phyloP scores from a whole-genome alignment of 2,329 filamentous ascomycete genomes.

The Aureobasidium namibiae region DNA sequence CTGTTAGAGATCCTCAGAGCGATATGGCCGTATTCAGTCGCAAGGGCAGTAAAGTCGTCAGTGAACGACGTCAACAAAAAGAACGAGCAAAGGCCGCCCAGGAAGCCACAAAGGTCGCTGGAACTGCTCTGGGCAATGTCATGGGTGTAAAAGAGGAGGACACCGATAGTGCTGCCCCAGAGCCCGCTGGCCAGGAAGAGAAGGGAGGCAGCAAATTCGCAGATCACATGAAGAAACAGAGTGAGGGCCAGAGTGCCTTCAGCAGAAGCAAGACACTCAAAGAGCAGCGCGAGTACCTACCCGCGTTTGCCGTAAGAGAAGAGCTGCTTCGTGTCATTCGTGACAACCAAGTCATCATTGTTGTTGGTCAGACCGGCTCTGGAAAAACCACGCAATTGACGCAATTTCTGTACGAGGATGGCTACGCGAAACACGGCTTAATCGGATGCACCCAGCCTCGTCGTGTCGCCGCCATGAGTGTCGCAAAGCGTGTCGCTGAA shows the following conservation, averaged over 20 bases:
- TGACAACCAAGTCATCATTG: conserved; percentile 95
- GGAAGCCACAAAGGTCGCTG: conserved; percentile 85
- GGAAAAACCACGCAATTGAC: conserved; percentile 97
- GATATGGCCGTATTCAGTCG: conserved; percentile 98
- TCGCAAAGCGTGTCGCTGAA: conserved; percentile 94
- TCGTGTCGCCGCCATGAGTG: conserved; percentile 96
- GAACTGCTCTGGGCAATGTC: conserved; percentile 85
- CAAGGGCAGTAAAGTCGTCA: conserved; percentile 88
- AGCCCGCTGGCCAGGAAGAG: conserved; percentile 49
- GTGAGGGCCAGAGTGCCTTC: conserved; percentile 75
- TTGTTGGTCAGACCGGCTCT: conserved; percentile 93
- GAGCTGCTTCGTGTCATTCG: conserved; percentile 85
- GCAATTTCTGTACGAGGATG: conserved; percentile 92
- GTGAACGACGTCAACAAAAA: conserved; percentile 81
- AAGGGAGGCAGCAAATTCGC: conserved; percentile 72
- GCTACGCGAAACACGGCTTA: conserved; percentile 78
- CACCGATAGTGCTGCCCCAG: conserved; percentile 73
- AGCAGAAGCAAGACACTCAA: conserved; percentile 83
- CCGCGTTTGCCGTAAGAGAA: conserved; percentile 92
- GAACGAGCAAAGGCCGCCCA: conserved; percentile 92
- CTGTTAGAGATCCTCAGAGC: conserved; percentile 86
- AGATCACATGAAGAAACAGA: conserved; percentile 75
- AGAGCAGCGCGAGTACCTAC: conserved; percentile 87
- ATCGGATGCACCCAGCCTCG: conserved; percentile 96
- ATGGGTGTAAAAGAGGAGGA: conserved; percentile 94